Evolutionary conservation across 2,329 filamentous ascomycete genomes (phyloP).

Genomic region (Stachybotrys echinatus): DNA sequence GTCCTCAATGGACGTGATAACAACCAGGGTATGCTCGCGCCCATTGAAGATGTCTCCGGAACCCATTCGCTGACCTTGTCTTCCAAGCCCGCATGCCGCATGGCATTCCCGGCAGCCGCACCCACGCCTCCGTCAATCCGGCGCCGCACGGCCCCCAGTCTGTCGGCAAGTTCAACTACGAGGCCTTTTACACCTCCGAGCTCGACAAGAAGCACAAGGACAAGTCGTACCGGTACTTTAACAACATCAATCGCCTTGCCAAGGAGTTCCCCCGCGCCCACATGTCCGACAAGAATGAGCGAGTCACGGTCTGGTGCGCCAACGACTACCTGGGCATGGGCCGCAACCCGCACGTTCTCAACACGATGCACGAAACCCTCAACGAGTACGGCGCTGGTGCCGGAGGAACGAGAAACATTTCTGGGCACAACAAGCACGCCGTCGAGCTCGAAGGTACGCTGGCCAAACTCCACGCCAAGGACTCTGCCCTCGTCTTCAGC

Average conservation of each 20-base stretch:
- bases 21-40: background rate
- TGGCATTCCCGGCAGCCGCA: constrained; percentile 5
- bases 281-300: constrained; percentile 75
- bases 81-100: constrained; percentile 18
- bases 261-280: constrained; percentile 95
- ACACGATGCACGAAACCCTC: constrained; percentile 89
- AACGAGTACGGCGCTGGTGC: constrained; percentile 94
- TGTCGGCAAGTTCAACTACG: constrained; percentile 75
- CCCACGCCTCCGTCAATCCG: background rate
- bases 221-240: constrained; percentile 99
- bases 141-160: background rate
- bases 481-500: constrained; percentile 88
- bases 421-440: constrained; percentile 93
- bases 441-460: constrained; percentile 76
- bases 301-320: constrained; percentile 97
- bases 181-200: constrained; percentile 80
- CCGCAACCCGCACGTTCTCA: constrained; percentile 78
- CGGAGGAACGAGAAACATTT: constrained; percentile 95
- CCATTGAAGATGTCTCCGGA: background rate
- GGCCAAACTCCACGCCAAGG: constrained; percentile 86
- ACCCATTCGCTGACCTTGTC: background rate
- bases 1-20: constrained; percentile 43
- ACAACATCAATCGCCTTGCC: constrained; percentile 98
- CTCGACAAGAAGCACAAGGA: constrained; percentile 99
- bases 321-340: constrained; percentile 99